Evolutionary conservation across 352 stramenopile species (phyloP).

Genomic region (Phytophthora pinifolia): DNA sequence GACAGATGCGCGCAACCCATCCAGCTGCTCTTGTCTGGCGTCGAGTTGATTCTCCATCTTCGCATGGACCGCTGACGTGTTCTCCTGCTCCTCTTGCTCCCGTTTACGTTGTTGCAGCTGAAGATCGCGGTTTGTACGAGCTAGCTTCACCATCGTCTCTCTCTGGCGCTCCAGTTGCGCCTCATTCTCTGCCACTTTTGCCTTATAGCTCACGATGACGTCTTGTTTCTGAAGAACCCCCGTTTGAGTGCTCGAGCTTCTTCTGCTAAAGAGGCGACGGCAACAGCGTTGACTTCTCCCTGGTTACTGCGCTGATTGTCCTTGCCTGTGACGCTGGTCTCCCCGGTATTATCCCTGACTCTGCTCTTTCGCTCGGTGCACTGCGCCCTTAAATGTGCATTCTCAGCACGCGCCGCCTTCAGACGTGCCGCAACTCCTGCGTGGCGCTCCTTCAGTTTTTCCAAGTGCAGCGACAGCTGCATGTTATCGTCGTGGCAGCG

Average conservation of each 20-base stretch:
- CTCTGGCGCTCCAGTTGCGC: constrained; percentile 33
- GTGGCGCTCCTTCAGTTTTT: constrained; percentile 38
- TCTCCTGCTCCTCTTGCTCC: constrained; percentile 16
- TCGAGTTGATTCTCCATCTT: constrained; percentile 21
- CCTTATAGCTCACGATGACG: constrained; percentile 43
- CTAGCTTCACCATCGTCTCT: constrained; percentile 39
- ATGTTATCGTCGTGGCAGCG: constrained; percentile 34
- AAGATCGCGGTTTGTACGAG: constrained; percentile 39
- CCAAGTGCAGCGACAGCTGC: constrained; percentile 35
- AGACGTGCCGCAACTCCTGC: constrained; percentile 22
- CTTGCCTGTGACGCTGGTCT: background rate
- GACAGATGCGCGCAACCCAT: constrained; percentile 55
- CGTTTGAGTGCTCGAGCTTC: constrained; percentile 46
- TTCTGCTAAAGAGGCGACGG: constrained; percentile 16
- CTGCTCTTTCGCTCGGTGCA: constrained; percentile 19
- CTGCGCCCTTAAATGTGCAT: constrained; percentile 32
- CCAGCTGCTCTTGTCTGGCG: constrained; percentile 36
- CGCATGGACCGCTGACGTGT: constrained; percentile 5
- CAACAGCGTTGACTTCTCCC: constrained; percentile 2
- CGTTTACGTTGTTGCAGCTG: constrained; percentile 36
- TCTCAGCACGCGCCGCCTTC: constrained; percentile 44
- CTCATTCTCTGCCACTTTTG: constrained; percentile 39
- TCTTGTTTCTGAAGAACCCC: constrained; percentile 62
- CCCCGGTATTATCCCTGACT: constrained; percentile 2
- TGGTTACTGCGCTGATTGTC: constrained; percentile 2